Evolutionary conservation across 495 filamentous ascomycete genomes (phyloP).

Genomic region (Neurospora sublineolata): DNA sequence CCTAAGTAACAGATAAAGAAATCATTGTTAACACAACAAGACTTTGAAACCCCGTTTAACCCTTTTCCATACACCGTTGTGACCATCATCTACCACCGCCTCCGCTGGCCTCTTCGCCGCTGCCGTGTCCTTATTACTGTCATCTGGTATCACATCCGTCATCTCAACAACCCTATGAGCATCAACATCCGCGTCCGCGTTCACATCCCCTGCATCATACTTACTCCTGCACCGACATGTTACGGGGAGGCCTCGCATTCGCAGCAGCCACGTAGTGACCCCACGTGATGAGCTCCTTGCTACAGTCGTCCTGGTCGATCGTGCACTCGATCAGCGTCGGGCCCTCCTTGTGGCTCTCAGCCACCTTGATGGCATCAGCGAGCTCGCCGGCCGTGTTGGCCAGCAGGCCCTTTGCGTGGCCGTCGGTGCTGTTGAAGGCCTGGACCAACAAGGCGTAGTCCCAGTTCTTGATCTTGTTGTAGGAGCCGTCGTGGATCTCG

Average conservation of each 20-base stretch:
- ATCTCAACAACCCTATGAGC: background rate
- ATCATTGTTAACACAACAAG: background rate
- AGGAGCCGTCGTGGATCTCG: conserved; percentile 32
- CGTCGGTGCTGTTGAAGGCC: conserved; percentile 13
- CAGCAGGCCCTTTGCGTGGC: conserved; percentile 9
- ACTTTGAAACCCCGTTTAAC: background rate
- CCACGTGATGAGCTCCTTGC: conserved; percentile 18
- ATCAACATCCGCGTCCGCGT: background rate
- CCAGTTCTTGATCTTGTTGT: conserved; percentile 21
- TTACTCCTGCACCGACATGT: background rate
- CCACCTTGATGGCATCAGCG: conserved; percentile 4
- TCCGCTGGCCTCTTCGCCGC: background rate
- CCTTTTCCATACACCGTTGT: background rate
- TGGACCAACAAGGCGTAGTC: conserved; percentile 12
- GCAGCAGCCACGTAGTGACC: conserved; percentile 16
- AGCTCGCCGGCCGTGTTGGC: conserved; percentile 13
- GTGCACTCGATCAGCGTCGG: conserved; percentile 17
- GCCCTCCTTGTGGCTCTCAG: conserved; percentile 4
- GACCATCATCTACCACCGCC: background rate
- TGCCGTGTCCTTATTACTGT: background rate
- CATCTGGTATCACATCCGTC: background rate
- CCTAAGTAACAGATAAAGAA: background rate
- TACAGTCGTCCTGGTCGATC: conserved; percentile 18
- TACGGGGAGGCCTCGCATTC: conserved; percentile 12
- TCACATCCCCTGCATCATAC: background rate